These are phyloP conservation scores for Termitomyces sp. DNA, from an alignment of 768 basidiomycete species.

Conservation along the genomic window DNA sequence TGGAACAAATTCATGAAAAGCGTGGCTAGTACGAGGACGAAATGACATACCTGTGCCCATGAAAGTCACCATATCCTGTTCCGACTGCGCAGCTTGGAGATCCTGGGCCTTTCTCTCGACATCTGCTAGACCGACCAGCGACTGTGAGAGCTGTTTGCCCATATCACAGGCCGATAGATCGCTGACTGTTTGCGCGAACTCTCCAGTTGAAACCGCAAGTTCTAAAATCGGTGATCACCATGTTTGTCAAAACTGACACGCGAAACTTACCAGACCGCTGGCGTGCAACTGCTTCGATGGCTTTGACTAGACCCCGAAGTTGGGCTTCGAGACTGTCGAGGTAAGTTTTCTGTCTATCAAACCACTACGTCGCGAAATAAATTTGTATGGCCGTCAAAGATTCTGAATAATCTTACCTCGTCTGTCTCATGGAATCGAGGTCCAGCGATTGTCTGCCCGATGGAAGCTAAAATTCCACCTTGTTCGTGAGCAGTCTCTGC, in stretches of 20 bases:
- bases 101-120: conserved; percentile 74
- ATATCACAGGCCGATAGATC: conserved; percentile 76
- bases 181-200: conserved; percentile 68
- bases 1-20: background rate
- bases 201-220: conserved; percentile 60
- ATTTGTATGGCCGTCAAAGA: background rate
- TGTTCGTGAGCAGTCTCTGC: conserved; percentile 71
- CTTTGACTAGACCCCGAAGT: conserved; percentile 78
- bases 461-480: conserved; percentile 77
- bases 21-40: background rate
- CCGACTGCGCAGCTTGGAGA: conserved; percentile 65
- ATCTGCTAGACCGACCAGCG: conserved; percentile 65
- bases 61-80: conserved; percentile 77
- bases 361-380: conserved; percentile 56
- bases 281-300: conserved; percentile 81
- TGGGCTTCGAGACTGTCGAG: conserved; percentile 90
- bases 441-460: conserved; percentile 75
- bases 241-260: background rate
- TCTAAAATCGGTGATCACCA: conserved; percentile 36
- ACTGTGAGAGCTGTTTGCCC: conserved; percentile 63
- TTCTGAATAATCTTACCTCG: conserved; percentile 44
- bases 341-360: conserved; percentile 79
- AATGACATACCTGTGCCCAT: conserved; percentile 58
- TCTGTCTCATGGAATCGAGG: conserved; percentile 86
- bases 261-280: conserved; percentile 58